Evolutionary conservation across 352 stramenopile species (phyloP), one percentile per base, ranked within the genome.

Genomic region (Pythium volutum): DNA sequence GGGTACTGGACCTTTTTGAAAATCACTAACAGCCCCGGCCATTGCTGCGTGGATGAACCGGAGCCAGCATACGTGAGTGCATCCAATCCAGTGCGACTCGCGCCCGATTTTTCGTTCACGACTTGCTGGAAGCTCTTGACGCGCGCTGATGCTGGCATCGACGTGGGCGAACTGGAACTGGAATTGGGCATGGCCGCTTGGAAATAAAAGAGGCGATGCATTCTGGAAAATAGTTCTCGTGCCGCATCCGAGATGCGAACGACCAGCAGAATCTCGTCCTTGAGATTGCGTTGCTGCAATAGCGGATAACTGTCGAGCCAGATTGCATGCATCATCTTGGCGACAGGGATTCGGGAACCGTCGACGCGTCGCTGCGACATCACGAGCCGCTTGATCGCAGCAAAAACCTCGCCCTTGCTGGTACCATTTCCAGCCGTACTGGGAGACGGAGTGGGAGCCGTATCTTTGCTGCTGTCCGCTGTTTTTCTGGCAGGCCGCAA

Each of bases 131-230:
- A 70, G 15, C n/a, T 65, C 63, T 65, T 64, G 29, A 57, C 26
- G 11, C 64, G 51, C 2, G 62, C 48, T 11, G 59, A 59, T 14
- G 52, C 54, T 4, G 60, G 26, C 23, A 69, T 42, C 3, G 55
- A 62, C 3, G 20, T 34, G 3, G 55, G 33, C 16, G 42, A 50
- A 20, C 22, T 53, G n/a, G 14, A 64, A 11, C 18, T 53, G n/a
- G 14, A 59, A 7, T 59, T 62, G 4, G 73, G 69, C 52, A 70
- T 48, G 1, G 67, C 74, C 0, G 79, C 73, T 39, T 87, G 76
- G 34, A 91, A 79, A 54, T 94, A 92, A 43, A 87, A 88, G 0
- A 94, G 64, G 1, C 79, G 74, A 61, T 91, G 84, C 70, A 94
- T 86, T 3, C 85, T 74, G 4, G 74, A 57, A 47, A 94, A 83